phyloP scores from a whole-genome alignment of 2,329 filamentous ascomycete species.

The Pseudogymnoascus sp. region DNA sequence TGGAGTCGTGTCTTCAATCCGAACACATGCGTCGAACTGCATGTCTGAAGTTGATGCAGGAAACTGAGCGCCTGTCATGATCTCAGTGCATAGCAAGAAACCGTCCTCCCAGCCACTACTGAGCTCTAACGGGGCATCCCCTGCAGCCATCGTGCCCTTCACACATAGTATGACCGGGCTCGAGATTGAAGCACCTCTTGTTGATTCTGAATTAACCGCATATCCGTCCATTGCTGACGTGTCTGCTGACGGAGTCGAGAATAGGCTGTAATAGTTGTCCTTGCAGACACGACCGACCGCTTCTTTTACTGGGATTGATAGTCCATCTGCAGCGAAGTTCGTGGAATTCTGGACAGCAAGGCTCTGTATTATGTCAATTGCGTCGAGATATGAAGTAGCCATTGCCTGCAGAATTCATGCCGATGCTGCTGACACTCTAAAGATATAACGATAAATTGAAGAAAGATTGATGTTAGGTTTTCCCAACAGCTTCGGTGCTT shows the following conservation, averaged over 20 bases:
- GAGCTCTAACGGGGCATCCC: slow-evolving; percentile 15
- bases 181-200: slow-evolving; percentile 10
- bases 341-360: neutral
- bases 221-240: slow-evolving; percentile 6
- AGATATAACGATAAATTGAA: too few relatives aligned
- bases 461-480: too few relatives aligned
- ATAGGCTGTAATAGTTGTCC: neutral
- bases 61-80: slow-evolving; percentile 27
- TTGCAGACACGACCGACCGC: neutral
- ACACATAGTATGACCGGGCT: slow-evolving; percentile 20
- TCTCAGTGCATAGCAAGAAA: slow-evolving; percentile 21
- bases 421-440: too few relatives aligned
- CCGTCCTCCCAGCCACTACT: neutral
- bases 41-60: slow-evolving; percentile 11
- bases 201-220: neutral
- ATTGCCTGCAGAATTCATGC: too few relatives aligned
- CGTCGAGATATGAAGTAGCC: too few relatives aligned
- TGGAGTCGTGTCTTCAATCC: slow-evolving; percentile 18
- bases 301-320: neutral
- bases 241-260: neutral
- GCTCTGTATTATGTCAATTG: slow-evolving; percentile 5
- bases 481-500: too few relatives aligned
- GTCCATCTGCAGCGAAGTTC: too few relatives aligned
- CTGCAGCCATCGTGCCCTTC: slow-evolving; percentile 18
- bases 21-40: slow-evolving; percentile 20